These are phyloP conservation scores for Fusarium keratoplasticum DNA, from an alignment of 2,329 filamentous ascomycete genomes.

Conservation along the genomic window DNA sequence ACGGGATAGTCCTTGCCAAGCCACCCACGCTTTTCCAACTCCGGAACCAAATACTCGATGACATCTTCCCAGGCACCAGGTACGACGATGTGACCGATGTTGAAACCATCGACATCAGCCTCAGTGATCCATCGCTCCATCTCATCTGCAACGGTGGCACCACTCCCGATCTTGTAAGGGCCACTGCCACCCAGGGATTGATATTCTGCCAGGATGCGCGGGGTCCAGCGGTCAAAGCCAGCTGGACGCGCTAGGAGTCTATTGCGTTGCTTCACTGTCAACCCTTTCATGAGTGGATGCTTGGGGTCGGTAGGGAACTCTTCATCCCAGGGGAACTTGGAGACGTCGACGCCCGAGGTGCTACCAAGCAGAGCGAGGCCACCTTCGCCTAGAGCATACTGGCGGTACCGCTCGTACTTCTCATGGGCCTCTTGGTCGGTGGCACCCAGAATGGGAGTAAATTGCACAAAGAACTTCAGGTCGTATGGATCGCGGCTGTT, in stretches of 20 bases:
- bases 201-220: constrained; percentile 66
- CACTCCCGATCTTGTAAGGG: constrained; percentile 13
- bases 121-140: constrained; percentile 27
- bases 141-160: constrained; percentile 26
- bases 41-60: constrained; percentile 10
- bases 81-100: constrained; percentile 19
- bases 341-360: constrained; percentile 58
- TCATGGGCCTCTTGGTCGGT: constrained; percentile 57
- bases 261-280: constrained; percentile 39
- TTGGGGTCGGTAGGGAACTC: constrained; percentile 52
- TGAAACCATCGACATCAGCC: constrained; percentile 27
- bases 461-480: constrained; percentile 58
- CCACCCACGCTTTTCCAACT: constrained; percentile 4
- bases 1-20: background rate
- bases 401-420: constrained; percentile 54
- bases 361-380: constrained; percentile 58
- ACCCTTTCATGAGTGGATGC: constrained; percentile 26
- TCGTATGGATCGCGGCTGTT: constrained; percentile 52
- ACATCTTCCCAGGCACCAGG: constrained; percentile 26
- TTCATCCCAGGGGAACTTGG: constrained; percentile 53
- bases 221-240: constrained; percentile 61
- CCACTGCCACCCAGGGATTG: constrained; percentile 58
- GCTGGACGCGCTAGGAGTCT: background rate
- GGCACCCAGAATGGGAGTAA: constrained; percentile 56
- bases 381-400: constrained; percentile 58